Conservation (phyloP, 768 basidiomycete genomes). For the Russula abietina region DNA sequence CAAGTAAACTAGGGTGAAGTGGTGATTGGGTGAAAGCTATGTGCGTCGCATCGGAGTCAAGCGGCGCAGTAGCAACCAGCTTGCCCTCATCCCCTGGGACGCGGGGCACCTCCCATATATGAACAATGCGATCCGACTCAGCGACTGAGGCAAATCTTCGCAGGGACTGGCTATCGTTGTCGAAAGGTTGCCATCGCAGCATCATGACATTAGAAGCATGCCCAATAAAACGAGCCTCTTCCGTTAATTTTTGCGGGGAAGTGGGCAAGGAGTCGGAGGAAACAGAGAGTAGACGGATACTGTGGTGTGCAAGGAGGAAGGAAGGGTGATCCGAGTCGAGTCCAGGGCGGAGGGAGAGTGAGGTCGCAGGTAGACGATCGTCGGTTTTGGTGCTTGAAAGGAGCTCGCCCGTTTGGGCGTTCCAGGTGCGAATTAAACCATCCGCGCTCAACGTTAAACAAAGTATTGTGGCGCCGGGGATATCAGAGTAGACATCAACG, state of each 20-base stretch:
- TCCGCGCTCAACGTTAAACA: slow-evolving; percentile 58
- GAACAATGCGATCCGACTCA: slow-evolving; percentile 55
- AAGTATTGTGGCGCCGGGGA: slow-evolving; percentile 30
- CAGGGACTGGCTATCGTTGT: slow-evolving; percentile 32
- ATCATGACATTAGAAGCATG: slow-evolving; percentile 53
- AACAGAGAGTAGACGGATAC: slow-evolving; percentile 47
- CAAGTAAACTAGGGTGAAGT: slow-evolving; percentile 40
- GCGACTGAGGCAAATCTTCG: slow-evolving; percentile 54
- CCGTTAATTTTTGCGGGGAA: slow-evolving; percentile 39
- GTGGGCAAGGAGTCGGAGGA: slow-evolving; percentile 28
- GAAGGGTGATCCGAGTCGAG: slow-evolving; percentile 33
- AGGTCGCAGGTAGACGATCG: slow-evolving; percentile 53
- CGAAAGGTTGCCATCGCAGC: slow-evolving; percentile 46
- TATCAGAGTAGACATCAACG: slow-evolving; percentile 34
- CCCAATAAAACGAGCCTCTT: slow-evolving; percentile 52
- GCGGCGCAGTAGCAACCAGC: slow-evolving; percentile 52
- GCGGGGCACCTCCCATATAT: slow-evolving; percentile 52
- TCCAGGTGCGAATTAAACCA: slow-evolving; percentile 52
- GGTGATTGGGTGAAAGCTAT: slow-evolving; percentile 31
- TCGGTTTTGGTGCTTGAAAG: slow-evolving; percentile 50
- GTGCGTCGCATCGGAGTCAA: slow-evolving; percentile 57
- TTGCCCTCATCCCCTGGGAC: slow-evolving; percentile 41
- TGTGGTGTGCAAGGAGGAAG: slow-evolving; percentile 55
- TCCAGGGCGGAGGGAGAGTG: slow-evolving; percentile 41
- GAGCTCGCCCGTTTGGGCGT: slow-evolving; percentile 44